Percentiles rank a stretch among this genome's conserved stretches.
Evolutionary conservation across 257 asterid species (phyloP).

Genomic region (Solanum virginianum): DNA sequence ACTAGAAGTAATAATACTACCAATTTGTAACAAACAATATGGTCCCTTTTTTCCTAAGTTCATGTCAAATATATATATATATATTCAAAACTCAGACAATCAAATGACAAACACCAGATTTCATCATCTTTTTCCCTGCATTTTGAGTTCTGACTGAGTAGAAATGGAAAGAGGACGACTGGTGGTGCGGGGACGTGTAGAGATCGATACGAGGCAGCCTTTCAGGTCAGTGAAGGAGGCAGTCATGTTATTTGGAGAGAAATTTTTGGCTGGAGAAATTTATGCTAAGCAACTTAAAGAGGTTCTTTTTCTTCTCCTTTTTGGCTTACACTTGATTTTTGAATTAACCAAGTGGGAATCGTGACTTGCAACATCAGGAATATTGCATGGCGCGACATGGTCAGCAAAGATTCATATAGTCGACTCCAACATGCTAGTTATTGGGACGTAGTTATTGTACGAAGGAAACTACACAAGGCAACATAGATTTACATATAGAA

Average conservation of each 20-base stretch:
- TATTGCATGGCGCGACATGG: background rate
- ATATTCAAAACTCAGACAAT: background rate
- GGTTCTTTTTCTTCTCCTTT: constrained; percentile 10
- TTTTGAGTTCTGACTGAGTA: background rate
- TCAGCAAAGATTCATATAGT: background rate
- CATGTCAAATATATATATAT: background rate
- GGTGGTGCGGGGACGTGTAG: constrained; percentile 78
- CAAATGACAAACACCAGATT: background rate
- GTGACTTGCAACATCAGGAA: background rate
- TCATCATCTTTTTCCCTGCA: background rate
- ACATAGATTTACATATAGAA: background rate
- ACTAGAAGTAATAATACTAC: background rate
- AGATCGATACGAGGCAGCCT: constrained; percentile 72
- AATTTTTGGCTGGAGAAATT: constrained; percentile 61
- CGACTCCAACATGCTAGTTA: background rate
- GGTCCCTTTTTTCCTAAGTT: background rate
- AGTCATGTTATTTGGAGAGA: constrained; percentile 67
- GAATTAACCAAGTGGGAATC: background rate
- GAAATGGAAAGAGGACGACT: constrained; percentile 36
- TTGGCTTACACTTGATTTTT: background rate
- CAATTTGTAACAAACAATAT: background rate
- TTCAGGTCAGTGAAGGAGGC: constrained; percentile 80
- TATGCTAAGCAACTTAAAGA: constrained; percentile 46
- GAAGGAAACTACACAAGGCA: background rate
- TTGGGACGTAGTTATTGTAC: background rate